Percentiles rank a stretch among this genome's conserved stretches.
phyloP scores from a whole-genome alignment of 2,329 filamentous ascomycete species.

The Fusarium solani-melongenae region DNA sequence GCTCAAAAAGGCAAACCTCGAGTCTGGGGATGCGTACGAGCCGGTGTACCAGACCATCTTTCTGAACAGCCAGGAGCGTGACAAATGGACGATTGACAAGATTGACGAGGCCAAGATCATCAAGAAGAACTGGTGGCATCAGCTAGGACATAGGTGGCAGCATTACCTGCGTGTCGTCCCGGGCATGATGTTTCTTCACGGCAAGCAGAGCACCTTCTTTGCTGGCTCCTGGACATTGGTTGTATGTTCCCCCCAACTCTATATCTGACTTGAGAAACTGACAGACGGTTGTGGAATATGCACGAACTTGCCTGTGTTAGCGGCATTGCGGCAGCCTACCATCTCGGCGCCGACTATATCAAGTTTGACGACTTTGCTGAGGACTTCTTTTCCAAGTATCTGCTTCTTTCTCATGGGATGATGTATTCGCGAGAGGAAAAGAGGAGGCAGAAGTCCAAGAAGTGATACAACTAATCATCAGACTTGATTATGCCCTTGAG shows the following conservation, averaged over 20 bases:
- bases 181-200: conserved; percentile 78
- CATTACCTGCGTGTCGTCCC: conserved; percentile 75
- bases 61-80: conserved; percentile 65
- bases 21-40: conserved; percentile 50
- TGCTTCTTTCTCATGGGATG: conserved; percentile 58
- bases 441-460: conserved; percentile 31
- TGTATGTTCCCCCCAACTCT: conserved; percentile 51
- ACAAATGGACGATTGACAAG: conserved; percentile 69
- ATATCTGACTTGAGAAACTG: background rate
- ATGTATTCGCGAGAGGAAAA: conserved; percentile 51
- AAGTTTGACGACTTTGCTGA: conserved; percentile 66
- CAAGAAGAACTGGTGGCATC: conserved; percentile 74
- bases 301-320: conserved; percentile 78
- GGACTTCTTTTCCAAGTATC: conserved; percentile 60
- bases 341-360: conserved; percentile 72
- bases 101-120: conserved; percentile 71
- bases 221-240: conserved; percentile 77
- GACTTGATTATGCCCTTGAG: background rate
- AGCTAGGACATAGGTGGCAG: conserved; percentile 72
- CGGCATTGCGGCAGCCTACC: conserved; percentile 77
- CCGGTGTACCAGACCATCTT: conserved; percentile 80
- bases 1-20: conserved; percentile 60
- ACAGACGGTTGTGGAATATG: conserved; percentile 60
- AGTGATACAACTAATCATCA: background rate
- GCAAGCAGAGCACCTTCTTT: conserved; percentile 70